Conservation (phyloP, 805 yeast species). For the Clavispora phyllophila region DNA sequence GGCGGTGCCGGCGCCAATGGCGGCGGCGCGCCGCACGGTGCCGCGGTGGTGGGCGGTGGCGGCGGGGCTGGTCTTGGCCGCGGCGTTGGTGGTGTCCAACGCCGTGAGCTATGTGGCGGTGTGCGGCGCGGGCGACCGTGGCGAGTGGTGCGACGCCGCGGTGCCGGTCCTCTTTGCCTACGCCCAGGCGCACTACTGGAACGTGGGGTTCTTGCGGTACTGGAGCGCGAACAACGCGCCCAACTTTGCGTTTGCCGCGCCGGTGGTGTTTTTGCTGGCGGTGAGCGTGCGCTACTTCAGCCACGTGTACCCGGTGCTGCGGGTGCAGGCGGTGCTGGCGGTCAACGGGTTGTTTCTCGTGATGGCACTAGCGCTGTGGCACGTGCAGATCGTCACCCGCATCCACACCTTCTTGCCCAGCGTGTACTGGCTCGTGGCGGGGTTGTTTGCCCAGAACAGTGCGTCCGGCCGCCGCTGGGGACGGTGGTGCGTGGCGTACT, state of each 20-base stretch:
- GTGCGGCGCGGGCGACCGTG: slow-evolving; percentile 56
- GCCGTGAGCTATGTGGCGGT: slow-evolving; percentile 49
- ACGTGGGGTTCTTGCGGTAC: slow-evolving; percentile 71
- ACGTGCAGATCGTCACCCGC: slow-evolving; percentile 82
- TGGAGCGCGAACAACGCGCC: slow-evolving; percentile 83
- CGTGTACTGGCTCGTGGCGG: slow-evolving; percentile 55
- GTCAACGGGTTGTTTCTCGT: slow-evolving; percentile 42
- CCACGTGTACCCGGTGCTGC: slow-evolving; percentile 27
- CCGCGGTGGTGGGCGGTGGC: slow-evolving; percentile 27
- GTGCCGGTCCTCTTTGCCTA: slow-evolving; percentile 61
- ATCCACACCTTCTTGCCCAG: slow-evolving; percentile 74
- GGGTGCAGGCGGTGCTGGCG: slow-evolving; percentile 34
- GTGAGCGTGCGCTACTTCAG: slow-evolving; percentile 37
- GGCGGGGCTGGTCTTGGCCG: slow-evolving; percentile 54
- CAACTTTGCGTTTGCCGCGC: slow-evolving; percentile 71
- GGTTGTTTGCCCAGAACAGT: slow-evolving; percentile 36
- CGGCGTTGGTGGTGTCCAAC: slow-evolving; percentile 43
- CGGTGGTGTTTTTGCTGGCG: slow-evolving; percentile 49
- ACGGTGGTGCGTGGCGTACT: slow-evolving; percentile 27
- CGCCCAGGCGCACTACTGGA: slow-evolving; percentile 83
- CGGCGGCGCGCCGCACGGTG: slow-evolving; percentile 8
- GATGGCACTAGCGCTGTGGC: slow-evolving; percentile 59
- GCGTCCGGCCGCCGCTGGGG: slow-evolving; percentile 7
- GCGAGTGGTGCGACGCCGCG: slow-evolving; percentile 67
- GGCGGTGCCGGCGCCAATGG: neutral